Conservation (phyloP, 2,329 filamentous ascomycete genomes). For the Penicillium sp. region DNA sequence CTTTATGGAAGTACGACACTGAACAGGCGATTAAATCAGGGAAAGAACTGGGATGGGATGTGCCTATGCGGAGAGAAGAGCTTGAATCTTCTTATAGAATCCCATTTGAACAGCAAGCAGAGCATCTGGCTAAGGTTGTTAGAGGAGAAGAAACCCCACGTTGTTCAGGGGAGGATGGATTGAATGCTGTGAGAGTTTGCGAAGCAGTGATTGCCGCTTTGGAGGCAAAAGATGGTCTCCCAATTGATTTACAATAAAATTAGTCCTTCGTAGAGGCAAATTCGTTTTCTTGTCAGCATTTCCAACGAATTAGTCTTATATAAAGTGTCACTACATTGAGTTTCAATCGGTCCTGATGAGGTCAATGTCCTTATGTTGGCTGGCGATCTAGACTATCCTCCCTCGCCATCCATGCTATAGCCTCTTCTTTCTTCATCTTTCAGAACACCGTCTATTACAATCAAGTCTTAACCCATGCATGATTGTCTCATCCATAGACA, state of each 20-base stretch:
- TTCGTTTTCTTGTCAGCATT: too few species aligned
- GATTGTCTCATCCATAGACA: too few species aligned
- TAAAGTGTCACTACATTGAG: too few species aligned
- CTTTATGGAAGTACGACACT: constrained; percentile 11
- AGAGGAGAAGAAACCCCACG: constrained; percentile 7
- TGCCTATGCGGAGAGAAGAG: not conserved
- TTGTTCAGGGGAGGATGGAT: constrained; percentile 24
- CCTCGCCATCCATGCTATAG: too few species aligned
- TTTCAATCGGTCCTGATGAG: too few species aligned
- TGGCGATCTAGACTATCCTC: too few species aligned
- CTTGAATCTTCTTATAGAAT: not conserved
- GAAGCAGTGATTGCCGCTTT: constrained; percentile 15
- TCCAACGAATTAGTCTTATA: too few species aligned
- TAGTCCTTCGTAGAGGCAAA: not conserved
- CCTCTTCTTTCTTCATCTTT: too few species aligned
- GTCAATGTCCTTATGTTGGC: too few species aligned
- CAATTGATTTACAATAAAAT: not conserved
- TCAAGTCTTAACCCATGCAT: too few species aligned
- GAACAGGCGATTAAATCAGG: not conserved
- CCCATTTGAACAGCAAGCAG: not conserved
- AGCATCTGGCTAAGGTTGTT: constrained; percentile 15
- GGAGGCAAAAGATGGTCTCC: constrained; percentile 5
- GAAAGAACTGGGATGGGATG: not conserved
- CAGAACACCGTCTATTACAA: too few species aligned
- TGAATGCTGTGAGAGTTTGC: constrained; percentile 21